phyloP scores from a whole-genome alignment of 192 early-diverging fungal genomes.

The Entomortierella chlamydospora region DNA sequence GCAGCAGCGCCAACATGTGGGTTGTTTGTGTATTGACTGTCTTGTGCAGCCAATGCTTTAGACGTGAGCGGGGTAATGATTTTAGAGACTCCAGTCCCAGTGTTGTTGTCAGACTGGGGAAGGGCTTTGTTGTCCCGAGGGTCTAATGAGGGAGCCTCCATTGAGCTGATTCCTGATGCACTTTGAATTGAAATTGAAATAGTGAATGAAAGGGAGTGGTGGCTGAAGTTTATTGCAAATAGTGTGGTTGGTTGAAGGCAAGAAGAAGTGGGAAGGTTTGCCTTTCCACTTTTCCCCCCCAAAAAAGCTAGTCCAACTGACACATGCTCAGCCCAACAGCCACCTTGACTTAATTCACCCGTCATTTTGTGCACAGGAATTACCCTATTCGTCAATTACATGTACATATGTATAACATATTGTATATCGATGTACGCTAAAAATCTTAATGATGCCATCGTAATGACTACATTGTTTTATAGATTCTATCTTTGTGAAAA shows the following conservation, averaged over 20 bases:
- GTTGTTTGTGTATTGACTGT: neutral
- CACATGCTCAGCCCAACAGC: neutral
- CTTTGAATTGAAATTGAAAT: neutral
- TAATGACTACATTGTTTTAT: no score
- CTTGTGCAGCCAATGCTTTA: constrained; percentile 5
- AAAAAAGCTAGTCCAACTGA: no score
- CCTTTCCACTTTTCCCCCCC: no score
- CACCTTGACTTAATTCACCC: neutral
- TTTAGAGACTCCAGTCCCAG: neutral
- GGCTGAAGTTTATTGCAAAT: neutral
- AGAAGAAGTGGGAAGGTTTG: neutral
- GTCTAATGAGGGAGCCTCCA: neutral
- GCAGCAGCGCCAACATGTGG: neutral
- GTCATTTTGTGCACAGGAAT: neutral
- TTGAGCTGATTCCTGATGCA: neutral
- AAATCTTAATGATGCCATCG: no score
- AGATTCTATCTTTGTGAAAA: neutral
- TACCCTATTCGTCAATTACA: neutral
- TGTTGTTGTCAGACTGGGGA: neutral
- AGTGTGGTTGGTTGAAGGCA: no score
- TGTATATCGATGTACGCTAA: no score
- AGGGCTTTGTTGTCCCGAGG: neutral
- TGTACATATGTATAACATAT: neutral
- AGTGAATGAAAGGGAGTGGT: neutral
- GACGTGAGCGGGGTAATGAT: neutral